Evolutionary conservation across 306 rosid species (phyloP), one percentile per base, ranked within the genome.

Genomic region (Ceratonia siliqua): DNA sequence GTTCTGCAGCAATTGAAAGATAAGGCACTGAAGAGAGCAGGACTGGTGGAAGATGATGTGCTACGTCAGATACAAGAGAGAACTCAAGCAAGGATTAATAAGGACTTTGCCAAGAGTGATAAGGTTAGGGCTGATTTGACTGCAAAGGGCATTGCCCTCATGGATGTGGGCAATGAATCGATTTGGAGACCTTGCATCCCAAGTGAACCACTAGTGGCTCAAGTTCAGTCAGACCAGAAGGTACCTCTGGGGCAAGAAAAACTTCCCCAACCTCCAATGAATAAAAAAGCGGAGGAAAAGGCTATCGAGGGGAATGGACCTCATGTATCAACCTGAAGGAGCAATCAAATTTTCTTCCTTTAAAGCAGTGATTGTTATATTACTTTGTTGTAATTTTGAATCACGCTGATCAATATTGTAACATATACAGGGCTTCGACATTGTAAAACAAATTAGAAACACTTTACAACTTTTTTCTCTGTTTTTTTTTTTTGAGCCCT

Each of bases 91-190:
- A 95, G 99, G 84, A 74, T 72, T 35, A 84, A 82, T 78, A 95
- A 90, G 66, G 92, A 95, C 48, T 94, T 87, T 45, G 48, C 81
- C 12, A 92, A 63, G 82, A 89, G 97, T 49, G 98, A 95, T 68
- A 78, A 86, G 57, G 87, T 92, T 76, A 87, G 98, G 74, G 86
- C 89, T 6, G 86, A 87, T 28, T 28, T 28, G 32, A 28, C 32
- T 28, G 32, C 4, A 4, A 28, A 28, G 32, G 32, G 32, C 32
- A 28, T 28, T 4, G 32, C 32, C 32, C 32, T 28, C 32, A 28
- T 28, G 32, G 32, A 28, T 28, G 32, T 28, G 32, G 32, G 32
- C 32, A 28, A 28, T 28, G 32, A 28, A 28, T 1, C 32, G 4
- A 28, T 28, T 2, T 28, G 32, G 32, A 28, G 32, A 28, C 32